phyloP scores from a whole-genome alignment of 2,329 filamentous ascomycete genomes.

The Monilinia laxa region DNA sequence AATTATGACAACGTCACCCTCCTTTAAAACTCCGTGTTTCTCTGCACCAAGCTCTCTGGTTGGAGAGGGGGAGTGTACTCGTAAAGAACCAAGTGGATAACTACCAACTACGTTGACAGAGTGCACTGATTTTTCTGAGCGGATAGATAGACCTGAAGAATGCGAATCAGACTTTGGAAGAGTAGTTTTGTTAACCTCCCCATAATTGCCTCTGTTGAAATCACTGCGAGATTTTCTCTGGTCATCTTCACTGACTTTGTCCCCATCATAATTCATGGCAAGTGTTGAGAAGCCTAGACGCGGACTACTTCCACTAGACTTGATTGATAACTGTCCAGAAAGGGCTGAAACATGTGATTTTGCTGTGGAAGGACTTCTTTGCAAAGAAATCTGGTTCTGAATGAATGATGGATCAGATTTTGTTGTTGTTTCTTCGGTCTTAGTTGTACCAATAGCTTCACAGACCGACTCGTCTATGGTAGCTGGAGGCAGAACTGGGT shows the following conservation, averaged over 20 bases:
- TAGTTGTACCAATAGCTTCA: constrained; percentile 13
- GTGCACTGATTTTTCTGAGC: constrained; percentile 37
- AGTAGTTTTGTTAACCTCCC: constrained; percentile 25
- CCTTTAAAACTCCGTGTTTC: constrained; percentile 36
- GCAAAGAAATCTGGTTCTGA: constrained; percentile 34
- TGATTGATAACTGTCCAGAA: constrained; percentile 32
- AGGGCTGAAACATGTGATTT: constrained; percentile 31
- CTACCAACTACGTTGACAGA: constrained; percentile 41
- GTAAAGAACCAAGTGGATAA: constrained; percentile 46
- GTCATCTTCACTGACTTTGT: constrained; percentile 20
- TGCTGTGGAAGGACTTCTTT: constrained; percentile 33
- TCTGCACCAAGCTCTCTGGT: constrained; percentile 25
- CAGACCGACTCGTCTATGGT: constrained; percentile 26
- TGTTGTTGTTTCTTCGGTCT: constrained; percentile 8
- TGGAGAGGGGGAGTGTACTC: constrained; percentile 41
- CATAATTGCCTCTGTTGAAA: constrained; percentile 26
- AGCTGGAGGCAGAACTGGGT: constrained; percentile 17
- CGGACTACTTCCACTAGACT: constrained; percentile 29
- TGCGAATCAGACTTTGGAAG: constrained; percentile 35
- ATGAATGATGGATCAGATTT: constrained; percentile 32
- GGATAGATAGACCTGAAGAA: constrained; percentile 24
- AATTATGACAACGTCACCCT: constrained; percentile 52
- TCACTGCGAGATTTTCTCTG: constrained; percentile 26
- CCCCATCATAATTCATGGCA: constrained; percentile 21
- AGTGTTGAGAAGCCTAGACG: constrained; percentile 23